Conservation (phyloP, 208 protist genomes). For the Naegleria lovaniensis region DNA sequence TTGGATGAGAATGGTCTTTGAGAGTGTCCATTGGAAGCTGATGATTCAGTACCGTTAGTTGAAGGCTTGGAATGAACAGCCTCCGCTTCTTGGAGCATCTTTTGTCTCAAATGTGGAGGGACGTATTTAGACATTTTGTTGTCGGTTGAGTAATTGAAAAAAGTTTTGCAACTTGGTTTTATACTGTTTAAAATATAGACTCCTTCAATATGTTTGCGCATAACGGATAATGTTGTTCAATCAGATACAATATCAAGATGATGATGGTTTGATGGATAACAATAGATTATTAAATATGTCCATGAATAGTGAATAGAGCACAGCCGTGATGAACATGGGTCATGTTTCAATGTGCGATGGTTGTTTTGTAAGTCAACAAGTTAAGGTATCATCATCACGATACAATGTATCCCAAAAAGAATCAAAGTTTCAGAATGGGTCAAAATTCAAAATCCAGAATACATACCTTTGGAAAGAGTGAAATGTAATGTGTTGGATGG, state of each 20-base stretch:
- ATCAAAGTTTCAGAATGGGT: not conserved
- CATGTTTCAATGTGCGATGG: too few species aligned
- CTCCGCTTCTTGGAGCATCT: not conserved
- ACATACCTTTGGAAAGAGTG: not conserved
- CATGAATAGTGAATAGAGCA: too few species aligned
- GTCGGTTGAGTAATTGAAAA: not conserved
- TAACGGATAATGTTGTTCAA: too few species aligned
- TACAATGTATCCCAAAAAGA: not conserved
- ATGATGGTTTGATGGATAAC: too few species aligned
- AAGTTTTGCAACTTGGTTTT: not conserved
- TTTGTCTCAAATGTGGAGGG: constrained; percentile 13
- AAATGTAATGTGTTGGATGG: not conserved
- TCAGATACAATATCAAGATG: too few species aligned
- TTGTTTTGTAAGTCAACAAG: not conserved
- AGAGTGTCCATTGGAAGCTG: not conserved
- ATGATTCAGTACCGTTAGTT: not conserved
- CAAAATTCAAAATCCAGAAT: not conserved
- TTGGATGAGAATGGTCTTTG: not conserved
- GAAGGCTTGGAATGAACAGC: not conserved
- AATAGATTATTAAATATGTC: too few species aligned
- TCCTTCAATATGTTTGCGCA: not conserved
- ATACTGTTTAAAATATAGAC: not conserved
- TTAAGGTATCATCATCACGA: not conserved
- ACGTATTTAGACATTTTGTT: constrained; percentile 7
- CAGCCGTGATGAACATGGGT: not conserved